Evolutionary conservation across 768 basidiomycete genomes (phyloP), one percentile per base, ranked within the genome.

Genomic region (Sistotremastrum suecicum): DNA sequence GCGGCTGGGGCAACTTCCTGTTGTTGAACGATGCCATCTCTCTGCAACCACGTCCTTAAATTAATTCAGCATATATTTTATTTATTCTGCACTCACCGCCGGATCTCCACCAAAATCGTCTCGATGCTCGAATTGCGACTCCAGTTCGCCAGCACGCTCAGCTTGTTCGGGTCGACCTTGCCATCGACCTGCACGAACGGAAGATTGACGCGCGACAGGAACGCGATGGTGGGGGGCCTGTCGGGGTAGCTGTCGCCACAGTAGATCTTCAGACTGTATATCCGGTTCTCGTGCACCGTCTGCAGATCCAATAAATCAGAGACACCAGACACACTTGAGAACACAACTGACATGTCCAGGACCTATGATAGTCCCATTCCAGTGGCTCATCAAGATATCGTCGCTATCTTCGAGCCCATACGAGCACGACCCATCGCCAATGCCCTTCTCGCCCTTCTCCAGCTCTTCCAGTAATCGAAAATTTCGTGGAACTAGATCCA

Each of bases 381-480:
- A 99, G 62, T 88, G 73, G 66, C 77, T 83, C 92, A 99, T 97
- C 69, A 88, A 70, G 68, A 94, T 83, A 73, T 98, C 95, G 60
- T 98, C 92, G 54, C 80, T 65, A 63, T 97, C 89, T 66, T 89
- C 88, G 49, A 99, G 69, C 37, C 95, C 95, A 57, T 98, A 99
- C 12, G 90, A 94, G 68, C 90, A 95, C 11, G 86, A 89, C 46
- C 92, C 94, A 67, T 97, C 94, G 51, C 94, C 94, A 60, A 98
- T 90, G 44, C 95, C 95, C 64, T 99, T 99, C 73, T 99, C 95
- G 58, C 95, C 95, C 66, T 98, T 97, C 64, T 99, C 95, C 52
- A 99, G 83, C 69, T 99, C 95, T 60, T 95, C 95, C 36, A 99
- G 78, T 20, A 98, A 78, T 42, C 87, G 77, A 70, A 98, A 98